phyloP scores from a whole-genome alignment of 257 asterid genomes.

The Solanum rostratum region DNA sequence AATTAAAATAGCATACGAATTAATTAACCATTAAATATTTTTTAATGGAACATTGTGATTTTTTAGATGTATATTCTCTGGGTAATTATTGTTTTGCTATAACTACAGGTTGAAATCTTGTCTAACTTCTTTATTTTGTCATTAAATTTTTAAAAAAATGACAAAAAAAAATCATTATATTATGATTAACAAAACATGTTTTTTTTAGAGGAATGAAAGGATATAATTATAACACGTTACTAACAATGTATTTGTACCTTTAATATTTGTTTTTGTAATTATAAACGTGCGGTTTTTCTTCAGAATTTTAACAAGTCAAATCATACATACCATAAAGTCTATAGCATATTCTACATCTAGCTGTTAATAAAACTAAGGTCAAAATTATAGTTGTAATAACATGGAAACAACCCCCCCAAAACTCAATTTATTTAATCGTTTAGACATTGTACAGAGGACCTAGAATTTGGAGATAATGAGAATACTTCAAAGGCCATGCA shows the following conservation, averaged over 20 bases:
- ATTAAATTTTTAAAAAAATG: no score
- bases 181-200: not conserved
- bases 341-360: not conserved
- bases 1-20: no score
- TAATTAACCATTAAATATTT: no score
- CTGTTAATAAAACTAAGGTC: not conserved
- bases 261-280: not conserved
- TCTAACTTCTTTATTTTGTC: no score
- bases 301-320: not conserved
- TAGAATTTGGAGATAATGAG: not conserved
- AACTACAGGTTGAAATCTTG: no score
- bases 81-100: no score
- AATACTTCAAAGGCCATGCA: not conserved
- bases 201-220: not conserved
- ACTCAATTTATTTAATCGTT: fast-evolving
- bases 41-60: no score
- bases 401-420: not conserved
- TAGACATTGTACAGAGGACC: not conserved
- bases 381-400: not conserved
- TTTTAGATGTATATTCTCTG: no score
- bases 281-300: not conserved
- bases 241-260: not conserved
- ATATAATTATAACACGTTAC: not conserved
- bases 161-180: not conserved
- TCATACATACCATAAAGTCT: not conserved